Evolutionary conservation across 441 rosid species (phyloP), one percentile per base, ranked within the genome.

Genomic region (Aquilaria agallochum): DNA sequence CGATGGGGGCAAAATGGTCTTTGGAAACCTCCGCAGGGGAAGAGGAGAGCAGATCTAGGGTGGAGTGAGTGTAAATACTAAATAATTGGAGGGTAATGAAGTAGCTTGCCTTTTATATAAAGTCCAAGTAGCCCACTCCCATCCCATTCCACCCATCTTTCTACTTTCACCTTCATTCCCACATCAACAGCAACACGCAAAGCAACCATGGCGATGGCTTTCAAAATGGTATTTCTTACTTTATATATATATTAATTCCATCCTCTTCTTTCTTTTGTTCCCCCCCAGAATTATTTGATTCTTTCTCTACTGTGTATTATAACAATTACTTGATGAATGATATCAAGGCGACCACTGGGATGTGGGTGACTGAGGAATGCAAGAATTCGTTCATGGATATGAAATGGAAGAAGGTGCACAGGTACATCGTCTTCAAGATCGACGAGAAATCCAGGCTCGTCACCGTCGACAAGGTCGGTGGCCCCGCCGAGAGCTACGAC

Each of bases 141-240:
- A 14, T 1, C 55, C 11, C 72, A 59, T 6, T 33, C 51, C 53
- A 58, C 64, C 33, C 30, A 27, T 66, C 15, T 46, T 47, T 56
- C 11, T 30, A 58, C 45, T 47, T 15, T 31, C n/a, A 20, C 7
- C 58, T 11, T 4, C 56, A n/a, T 20, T 20, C 27, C 27, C 27
- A 20, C 27, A 20, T 20, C 27, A 20, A 20, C 31, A 47, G 31
- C 36, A 6, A 36, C 15, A 5, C 12, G 32, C 7, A n/a, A 50
- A 53, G 30, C 51, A 79, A 58, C 72, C 74, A 92, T 89, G 98
- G 98, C 98, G 31, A 92, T 88, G 98, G 96, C 98, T 78, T 89
- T 89, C 85, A 86, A 89, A 78, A 92, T 92, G 98, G 98, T 88
- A 72, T 3, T 49, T 11, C 5, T 4, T 27, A 10, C 4, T 60